Percentiles rank a stretch among this genome's conserved stretches.
phyloP scores from a whole-genome alignment of 805 yeast species.

The Candida coquimbonensis region DNA sequence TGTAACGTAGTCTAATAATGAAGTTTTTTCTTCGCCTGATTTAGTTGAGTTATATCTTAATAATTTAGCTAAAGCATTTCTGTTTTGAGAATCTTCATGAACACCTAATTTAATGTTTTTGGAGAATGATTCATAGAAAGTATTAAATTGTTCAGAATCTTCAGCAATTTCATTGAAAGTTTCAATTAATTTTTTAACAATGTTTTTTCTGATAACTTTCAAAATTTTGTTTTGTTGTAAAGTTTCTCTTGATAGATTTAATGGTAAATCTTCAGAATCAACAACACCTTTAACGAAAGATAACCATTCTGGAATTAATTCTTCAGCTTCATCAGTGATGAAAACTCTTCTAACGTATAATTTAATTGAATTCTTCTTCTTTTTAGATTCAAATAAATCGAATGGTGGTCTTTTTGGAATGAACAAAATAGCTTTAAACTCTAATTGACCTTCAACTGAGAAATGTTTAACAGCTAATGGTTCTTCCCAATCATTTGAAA shows the following conservation, averaged over 20 bases:
- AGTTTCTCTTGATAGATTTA: conserved; percentile 99
- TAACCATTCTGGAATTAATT: conserved; percentile 98
- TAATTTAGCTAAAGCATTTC: conserved; percentile 89
- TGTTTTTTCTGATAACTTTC: conserved; percentile 98
- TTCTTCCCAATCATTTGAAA: conserved; percentile 99
- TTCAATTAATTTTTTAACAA: conserved; percentile 96
- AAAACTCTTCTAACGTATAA: conserved; percentile 98
- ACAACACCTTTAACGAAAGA: conserved; percentile 98
- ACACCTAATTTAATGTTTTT: conserved; percentile 98
- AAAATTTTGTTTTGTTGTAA: conserved; percentile 99
- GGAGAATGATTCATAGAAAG: conserved; percentile 95
- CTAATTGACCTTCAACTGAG: conserved; percentile 99
- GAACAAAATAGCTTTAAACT: conserved; percentile 95
- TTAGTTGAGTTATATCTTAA: conserved; percentile 96
- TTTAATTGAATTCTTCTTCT: conserved; percentile 99
- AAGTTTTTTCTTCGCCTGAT: conserved; percentile 88
- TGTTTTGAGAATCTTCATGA: conserved; percentile 98
- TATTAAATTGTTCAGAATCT: conserved; percentile 97
- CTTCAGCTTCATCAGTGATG: conserved; percentile 99
- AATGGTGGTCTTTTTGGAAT: conserved; percentile 99
- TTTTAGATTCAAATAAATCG: conserved; percentile 95
- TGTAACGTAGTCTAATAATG: conserved; percentile 94
- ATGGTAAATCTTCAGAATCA: conserved; percentile 98
- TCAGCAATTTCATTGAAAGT: conserved; percentile 99
- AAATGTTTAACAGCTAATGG: conserved; percentile 99